These are phyloP conservation scores for Phytophthora hybrid DNA, from an alignment of 352 stramenopile species.

Conservation along the genomic window DNA sequence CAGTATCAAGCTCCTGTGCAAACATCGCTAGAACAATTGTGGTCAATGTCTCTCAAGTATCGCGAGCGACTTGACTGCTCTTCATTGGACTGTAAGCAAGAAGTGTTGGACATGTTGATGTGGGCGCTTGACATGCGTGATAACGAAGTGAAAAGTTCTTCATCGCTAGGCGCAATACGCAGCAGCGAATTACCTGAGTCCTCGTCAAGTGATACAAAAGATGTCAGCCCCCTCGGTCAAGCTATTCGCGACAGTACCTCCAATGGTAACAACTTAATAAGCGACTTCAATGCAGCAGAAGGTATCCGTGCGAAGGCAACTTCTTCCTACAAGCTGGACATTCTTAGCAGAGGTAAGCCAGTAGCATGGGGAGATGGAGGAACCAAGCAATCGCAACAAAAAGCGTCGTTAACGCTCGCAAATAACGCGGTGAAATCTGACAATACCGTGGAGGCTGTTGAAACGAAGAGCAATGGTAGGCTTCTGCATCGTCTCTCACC, in stretches of 20 bases:
- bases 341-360: slow-evolving; percentile 21
- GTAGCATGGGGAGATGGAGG: slow-evolving; percentile 29
- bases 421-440: neutral
- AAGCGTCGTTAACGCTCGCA: neutral
- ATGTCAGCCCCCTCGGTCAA: slow-evolving; percentile 24
- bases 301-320: neutral
- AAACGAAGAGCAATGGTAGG: slow-evolving; percentile 24
- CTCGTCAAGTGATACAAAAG: slow-evolving; percentile 16
- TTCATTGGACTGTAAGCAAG: slow-evolving; percentile 28
- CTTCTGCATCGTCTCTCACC: slow-evolving; percentile 40
- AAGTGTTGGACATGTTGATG: slow-evolving; percentile 34
- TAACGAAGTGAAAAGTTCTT: slow-evolving; percentile 17
- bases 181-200: slow-evolving; percentile 4
- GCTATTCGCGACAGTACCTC: slow-evolving; percentile 18
- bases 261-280: neutral
- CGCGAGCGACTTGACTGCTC: slow-evolving; percentile 40
- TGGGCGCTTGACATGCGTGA: slow-evolving; percentile 35
- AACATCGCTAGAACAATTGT: slow-evolving; percentile 37
- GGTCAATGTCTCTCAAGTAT: slow-evolving; percentile 34
- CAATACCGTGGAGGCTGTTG: slow-evolving; percentile 15
- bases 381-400: slow-evolving; percentile 13
- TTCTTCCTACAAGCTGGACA: slow-evolving; percentile 28
- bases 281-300: neutral
- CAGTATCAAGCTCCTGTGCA: slow-evolving; percentile 23
- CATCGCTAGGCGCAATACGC: neutral